A percentile compares a stretch with the other conserved stretches of the same genome.
Conservation (phyloP, 768 basidiomycete genomes). For the Tricholoma flavovirens region DNA sequence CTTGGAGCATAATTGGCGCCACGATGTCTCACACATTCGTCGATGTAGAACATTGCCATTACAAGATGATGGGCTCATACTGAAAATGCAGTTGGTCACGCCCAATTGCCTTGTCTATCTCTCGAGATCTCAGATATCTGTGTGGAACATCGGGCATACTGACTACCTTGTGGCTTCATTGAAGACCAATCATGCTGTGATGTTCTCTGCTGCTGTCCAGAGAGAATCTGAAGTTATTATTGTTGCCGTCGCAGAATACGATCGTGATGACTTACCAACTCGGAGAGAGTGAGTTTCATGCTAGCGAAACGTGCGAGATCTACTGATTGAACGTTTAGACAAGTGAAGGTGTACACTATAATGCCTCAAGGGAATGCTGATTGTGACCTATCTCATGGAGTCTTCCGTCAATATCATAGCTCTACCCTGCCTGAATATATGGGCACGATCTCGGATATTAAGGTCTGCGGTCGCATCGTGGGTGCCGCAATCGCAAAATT, state of each 20-base stretch:
- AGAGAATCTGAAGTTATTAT: slow-evolving; percentile 4
- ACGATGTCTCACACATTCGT: slow-evolving; percentile 28
- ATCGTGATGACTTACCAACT: slow-evolving; percentile 1
- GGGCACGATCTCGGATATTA: slow-evolving; percentile 21
- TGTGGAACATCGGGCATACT: slow-evolving; percentile 36
- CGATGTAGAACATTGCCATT: slow-evolving; percentile 28
- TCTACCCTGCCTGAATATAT: slow-evolving; percentile 11
- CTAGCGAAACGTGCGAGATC: neutral
- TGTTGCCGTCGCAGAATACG: slow-evolving; percentile 10
- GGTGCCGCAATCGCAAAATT: slow-evolving; percentile 19
- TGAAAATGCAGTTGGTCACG: slow-evolving; percentile 45
- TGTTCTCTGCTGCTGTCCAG: slow-evolving; percentile 29
- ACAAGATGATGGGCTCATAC: slow-evolving; percentile 32
- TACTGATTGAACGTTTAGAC: neutral
- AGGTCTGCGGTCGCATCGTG: slow-evolving; percentile 21
- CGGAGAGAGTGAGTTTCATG: neutral
- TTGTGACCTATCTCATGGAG: neutral
- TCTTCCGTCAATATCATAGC: slow-evolving; percentile 5
- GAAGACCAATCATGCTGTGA: slow-evolving; percentile 23
- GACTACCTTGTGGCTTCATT: slow-evolving; percentile 21
- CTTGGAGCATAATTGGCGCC: slow-evolving; percentile 47
- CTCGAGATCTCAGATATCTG: slow-evolving; percentile 30
- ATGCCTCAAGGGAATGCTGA: slow-evolving; percentile 5
- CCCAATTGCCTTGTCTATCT: slow-evolving; percentile 39
- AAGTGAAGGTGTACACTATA: slow-evolving; percentile 19